These are phyloP conservation scores for Pythium sp. DNA, from an alignment of 352 stramenopile genomes.

Conservation along the genomic window DNA sequence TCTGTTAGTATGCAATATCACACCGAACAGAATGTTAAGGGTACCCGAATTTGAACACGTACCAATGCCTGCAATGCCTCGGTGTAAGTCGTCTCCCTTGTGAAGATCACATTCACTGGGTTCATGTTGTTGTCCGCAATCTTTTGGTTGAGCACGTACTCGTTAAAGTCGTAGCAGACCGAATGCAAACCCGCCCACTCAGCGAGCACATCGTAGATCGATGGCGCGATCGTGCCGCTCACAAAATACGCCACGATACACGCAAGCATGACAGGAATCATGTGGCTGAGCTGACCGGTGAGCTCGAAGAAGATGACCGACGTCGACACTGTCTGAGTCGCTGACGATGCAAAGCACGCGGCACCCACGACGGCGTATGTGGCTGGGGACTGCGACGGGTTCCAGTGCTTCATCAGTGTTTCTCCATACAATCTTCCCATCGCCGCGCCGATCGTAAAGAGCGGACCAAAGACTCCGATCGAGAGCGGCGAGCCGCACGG, in stretches of 20 bases:
- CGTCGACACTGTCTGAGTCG: constrained; percentile 88
- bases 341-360: constrained; percentile 87
- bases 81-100: constrained; percentile 69
- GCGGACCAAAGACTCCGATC: constrained; percentile 75
- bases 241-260: constrained; percentile 84
- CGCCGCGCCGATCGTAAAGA: constrained; percentile 81
- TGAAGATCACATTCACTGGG: constrained; percentile 54
- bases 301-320: constrained; percentile 88
- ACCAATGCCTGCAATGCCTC: constrained; percentile 67
- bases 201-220: constrained; percentile 84
- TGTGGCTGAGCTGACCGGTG: constrained; percentile 77
- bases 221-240: constrained; percentile 67
- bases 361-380: constrained; percentile 91
- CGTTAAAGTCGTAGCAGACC: constrained; percentile 81
- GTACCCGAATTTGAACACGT: constrained; percentile 5
- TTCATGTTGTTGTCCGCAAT: constrained; percentile 66
- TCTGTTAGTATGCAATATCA: not conserved
- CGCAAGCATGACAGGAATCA: constrained; percentile 80
- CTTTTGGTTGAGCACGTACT: constrained; percentile 70
- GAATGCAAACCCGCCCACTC: constrained; percentile 77
- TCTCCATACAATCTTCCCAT: constrained; percentile 76
- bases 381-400: constrained; percentile 64
- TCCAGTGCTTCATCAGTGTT: constrained; percentile 75
- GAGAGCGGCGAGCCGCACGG: constrained; percentile 71
- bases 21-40: not conserved